Conservation (phyloP, 495 filamentous ascomycete genomes). For the Penicillium daleae region DNA sequence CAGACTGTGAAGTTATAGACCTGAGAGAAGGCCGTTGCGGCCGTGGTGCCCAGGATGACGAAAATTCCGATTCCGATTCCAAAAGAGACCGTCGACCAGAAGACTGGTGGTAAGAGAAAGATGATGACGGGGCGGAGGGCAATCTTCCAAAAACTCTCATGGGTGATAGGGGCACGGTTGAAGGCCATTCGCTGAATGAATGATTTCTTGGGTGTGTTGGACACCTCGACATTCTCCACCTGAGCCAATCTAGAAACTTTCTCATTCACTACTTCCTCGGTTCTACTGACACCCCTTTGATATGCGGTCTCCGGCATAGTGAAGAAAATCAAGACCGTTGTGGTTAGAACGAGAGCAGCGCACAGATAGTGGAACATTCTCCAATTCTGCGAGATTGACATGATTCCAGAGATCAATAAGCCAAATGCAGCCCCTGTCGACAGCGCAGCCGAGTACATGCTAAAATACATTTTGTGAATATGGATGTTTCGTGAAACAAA, state of each 20-base stretch:
- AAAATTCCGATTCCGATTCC: background rate
- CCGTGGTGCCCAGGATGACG: background rate
- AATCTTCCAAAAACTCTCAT: background rate
- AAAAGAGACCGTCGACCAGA: background rate
- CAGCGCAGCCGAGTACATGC: background rate
- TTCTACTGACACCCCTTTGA: background rate
- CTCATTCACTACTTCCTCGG: background rate
- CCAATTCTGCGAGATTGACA: background rate
- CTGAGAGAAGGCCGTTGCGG: background rate
- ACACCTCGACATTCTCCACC: background rate
- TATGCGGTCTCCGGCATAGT: background rate
- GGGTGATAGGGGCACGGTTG: background rate
- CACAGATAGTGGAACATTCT: background rate
- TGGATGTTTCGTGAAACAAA: background rate
- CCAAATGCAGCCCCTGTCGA: background rate
- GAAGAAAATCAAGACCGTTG: background rate
- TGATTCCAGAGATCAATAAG: background rate
- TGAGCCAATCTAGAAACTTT: background rate
- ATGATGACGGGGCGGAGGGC: background rate
- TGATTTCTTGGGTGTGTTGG: background rate
- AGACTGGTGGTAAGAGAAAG: background rate
- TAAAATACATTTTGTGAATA: background rate
- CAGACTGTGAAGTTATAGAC: background rate
- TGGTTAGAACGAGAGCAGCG: background rate
- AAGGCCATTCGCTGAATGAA: background rate